phyloP scores from a whole-genome alignment of 2,329 filamentous ascomycete species.

The Lecanicillium sp. region DNA sequence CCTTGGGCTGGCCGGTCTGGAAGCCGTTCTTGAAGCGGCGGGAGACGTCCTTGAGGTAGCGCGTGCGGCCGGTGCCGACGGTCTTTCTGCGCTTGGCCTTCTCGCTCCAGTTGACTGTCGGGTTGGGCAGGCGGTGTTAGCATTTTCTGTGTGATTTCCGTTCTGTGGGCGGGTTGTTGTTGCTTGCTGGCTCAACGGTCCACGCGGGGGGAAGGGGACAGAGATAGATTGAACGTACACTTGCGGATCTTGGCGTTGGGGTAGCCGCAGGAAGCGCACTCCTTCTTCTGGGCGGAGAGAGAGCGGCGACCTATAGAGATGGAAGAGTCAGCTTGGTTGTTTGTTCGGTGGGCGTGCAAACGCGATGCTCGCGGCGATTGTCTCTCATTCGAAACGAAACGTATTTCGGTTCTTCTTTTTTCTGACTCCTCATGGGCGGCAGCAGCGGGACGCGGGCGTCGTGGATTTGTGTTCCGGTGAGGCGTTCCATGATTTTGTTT shows the following conservation, averaged over 20 bases:
- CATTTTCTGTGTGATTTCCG: neutral
- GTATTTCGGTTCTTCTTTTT: too few species aligned
- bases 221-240: constrained; percentile 68
- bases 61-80: constrained; percentile 92
- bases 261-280: constrained; percentile 92
- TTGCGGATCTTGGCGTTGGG: constrained; percentile 95
- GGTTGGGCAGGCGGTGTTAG: neutral
- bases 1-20: constrained; percentile 83
- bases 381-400: too few species aligned
- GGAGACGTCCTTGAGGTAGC: constrained; percentile 86
- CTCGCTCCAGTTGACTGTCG: constrained; percentile 96
- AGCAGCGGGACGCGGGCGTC: too few species aligned
- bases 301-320: constrained; percentile 72
- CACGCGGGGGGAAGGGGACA: neutral
- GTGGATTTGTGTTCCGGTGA: too few species aligned
- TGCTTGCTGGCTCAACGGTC: too few species aligned
- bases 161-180: too few species aligned
- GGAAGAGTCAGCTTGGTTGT: constrained; percentile 12
- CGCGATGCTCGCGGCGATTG: too few species aligned
- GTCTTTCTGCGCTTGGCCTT: constrained; percentile 99
- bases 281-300: constrained; percentile 99
- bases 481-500: too few species aligned
- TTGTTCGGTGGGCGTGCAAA: too few species aligned
- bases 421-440: too few species aligned
- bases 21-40: constrained; percentile 98